Evolutionary conservation across 352 stramenopile species (phyloP).

Genomic region (Pythium phragmitis): DNA sequence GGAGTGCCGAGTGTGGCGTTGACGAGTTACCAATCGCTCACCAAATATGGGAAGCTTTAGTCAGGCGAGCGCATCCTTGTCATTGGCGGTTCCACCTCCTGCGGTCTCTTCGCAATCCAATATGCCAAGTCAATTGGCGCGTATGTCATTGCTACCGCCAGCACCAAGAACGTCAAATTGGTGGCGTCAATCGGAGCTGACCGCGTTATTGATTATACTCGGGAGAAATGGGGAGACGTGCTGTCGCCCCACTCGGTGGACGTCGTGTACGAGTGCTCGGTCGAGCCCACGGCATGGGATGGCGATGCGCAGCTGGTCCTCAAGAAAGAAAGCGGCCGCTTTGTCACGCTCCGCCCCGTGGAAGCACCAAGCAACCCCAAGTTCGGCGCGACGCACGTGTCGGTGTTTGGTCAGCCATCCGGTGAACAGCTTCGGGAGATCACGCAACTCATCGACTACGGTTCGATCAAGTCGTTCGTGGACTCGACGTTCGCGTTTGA

Average conservation of each 20-base stretch:
- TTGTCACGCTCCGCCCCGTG: slow-evolving; percentile 33
- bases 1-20: slow-evolving; percentile 26
- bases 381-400: slow-evolving; percentile 39
- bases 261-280: slow-evolving; percentile 22
- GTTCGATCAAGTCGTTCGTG: slow-evolving; percentile 32
- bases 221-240: slow-evolving; percentile 11
- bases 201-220: slow-evolving; percentile 15
- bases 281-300: slow-evolving; percentile 36
- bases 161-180: slow-evolving; percentile 35
- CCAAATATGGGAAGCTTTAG: slow-evolving; percentile 20
- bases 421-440: slow-evolving; percentile 37
- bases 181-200: slow-evolving; percentile 39
- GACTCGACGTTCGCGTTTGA: slow-evolving; percentile 44
- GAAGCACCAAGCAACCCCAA: slow-evolving; percentile 41
- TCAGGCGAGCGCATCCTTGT: slow-evolving; percentile 32
- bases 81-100: slow-evolving; percentile 38
- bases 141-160: slow-evolving; percentile 31
- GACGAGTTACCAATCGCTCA: slow-evolving; percentile 39
- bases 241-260: slow-evolving; percentile 24
- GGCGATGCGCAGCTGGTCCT: slow-evolving; percentile 34
- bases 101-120: slow-evolving; percentile 43
- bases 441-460: slow-evolving; percentile 33
- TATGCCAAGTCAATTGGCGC: slow-evolving; percentile 32
- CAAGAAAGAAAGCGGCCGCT: slow-evolving; percentile 35
- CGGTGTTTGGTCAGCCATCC: slow-evolving; percentile 15